Conservation (phyloP, 179 eudicot genomes). For the Heliamphora pulchella region DNA sequence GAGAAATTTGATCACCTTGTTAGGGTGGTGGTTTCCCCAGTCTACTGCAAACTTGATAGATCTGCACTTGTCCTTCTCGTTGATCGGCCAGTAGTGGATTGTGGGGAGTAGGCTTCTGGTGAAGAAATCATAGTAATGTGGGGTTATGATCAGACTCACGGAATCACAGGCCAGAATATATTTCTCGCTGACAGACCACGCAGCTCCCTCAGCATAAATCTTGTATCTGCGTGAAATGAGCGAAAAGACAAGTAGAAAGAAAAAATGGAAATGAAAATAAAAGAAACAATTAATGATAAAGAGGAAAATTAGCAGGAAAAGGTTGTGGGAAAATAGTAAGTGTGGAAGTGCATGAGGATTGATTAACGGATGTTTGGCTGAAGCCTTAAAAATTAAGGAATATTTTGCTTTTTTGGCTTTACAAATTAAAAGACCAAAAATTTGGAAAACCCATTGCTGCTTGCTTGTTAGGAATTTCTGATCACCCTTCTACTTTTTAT, state of each 20-base stretch:
- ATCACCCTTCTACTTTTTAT: too few relatives aligned
- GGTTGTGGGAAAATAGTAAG: not conserved
- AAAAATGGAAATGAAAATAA: not conserved
- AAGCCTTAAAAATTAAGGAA: too few relatives aligned
- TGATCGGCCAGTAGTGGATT: constrained; percentile 57
- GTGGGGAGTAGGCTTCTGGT: constrained; percentile 48
- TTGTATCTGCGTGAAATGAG: constrained; percentile 28
- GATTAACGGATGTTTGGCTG: too few relatives aligned
- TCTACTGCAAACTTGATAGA: constrained; percentile 56
- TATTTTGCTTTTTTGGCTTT: too few relatives aligned
- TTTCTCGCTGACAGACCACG: constrained; percentile 69
- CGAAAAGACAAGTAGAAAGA: not conserved
- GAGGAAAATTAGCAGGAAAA: not conserved
- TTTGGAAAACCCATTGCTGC: too few relatives aligned
- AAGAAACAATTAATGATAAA: not conserved
- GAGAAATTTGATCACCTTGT: constrained; percentile 21
- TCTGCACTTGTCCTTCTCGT: constrained; percentile 24
- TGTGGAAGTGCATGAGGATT: not conserved
- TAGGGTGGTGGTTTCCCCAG: constrained; percentile 45
- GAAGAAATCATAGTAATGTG: constrained; percentile 47
- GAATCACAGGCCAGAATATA: constrained; percentile 63
- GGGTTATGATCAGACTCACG: constrained; percentile 32
- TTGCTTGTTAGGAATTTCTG: too few relatives aligned
- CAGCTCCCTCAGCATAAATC: constrained; percentile 50
- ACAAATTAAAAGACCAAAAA: too few relatives aligned